phyloP scores from a whole-genome alignment of 2,329 filamentous ascomycete genomes.

The Talaromyces sp. region DNA sequence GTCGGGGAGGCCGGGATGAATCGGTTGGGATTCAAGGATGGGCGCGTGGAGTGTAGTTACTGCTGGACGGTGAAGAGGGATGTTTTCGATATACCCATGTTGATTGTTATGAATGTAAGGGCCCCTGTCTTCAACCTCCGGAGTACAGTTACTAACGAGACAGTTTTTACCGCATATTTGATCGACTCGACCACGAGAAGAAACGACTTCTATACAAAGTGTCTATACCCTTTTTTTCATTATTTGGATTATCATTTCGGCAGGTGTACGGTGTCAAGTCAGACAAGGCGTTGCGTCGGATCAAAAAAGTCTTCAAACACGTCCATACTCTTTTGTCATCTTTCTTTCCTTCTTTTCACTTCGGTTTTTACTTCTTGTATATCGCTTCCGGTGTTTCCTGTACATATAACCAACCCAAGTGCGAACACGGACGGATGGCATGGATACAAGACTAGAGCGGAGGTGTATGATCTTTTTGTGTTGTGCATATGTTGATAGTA shows the following conservation, averaged over 20 bases:
- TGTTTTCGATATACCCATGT: constrained; percentile 96
- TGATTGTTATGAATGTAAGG: constrained; percentile 97
- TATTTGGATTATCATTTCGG: not conserved
- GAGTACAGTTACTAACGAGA: not conserved
- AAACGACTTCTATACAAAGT: not conserved
- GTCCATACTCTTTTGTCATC: not conserved
- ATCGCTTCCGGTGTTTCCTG: not conserved
- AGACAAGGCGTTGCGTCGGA: constrained; percentile 8
- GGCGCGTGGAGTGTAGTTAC: constrained; percentile 90
- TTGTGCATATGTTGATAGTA: not conserved
- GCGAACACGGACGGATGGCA: not conserved
- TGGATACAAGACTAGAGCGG: constrained; percentile 6
- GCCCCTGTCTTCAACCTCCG: not conserved
- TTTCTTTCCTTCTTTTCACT: not conserved
- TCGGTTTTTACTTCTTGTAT: not conserved
- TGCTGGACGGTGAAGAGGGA: constrained; percentile 97
- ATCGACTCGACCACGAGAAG: constrained; percentile 20
- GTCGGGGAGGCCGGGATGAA: constrained; percentile 66
- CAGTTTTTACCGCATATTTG: constrained; percentile 49
- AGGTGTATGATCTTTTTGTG: not conserved
- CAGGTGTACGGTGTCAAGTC: not conserved
- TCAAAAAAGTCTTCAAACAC: not conserved
- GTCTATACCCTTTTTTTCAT: constrained; percentile 6
- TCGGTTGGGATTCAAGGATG: constrained; percentile 73
- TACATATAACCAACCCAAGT: constrained; percentile 10